Evolutionary conservation across 352 stramenopile species (phyloP), one percentile per base, ranked within the genome.

Genomic region (Aphanomyces astaci): DNA sequence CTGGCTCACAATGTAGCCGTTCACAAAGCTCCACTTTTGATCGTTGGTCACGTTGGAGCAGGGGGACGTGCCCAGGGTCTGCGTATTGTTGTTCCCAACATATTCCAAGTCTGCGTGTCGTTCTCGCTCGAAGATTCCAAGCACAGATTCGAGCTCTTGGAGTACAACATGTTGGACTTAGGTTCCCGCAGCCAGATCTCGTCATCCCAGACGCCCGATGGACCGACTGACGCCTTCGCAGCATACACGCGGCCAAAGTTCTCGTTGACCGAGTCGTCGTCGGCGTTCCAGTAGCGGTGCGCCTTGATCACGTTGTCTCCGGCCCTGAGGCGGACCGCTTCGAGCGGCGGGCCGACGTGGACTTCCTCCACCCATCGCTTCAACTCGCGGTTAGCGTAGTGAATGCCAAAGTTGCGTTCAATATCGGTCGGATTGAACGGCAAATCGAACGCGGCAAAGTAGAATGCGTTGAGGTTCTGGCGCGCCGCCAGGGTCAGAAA

Each of bases 401-500:
- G n/a, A n/a, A n/a, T n/a, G n/a, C 84, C 82, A 32, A 90, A 92
- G 71, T 83, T 66, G 22, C 71, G 72, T 46, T 92, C 84, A 19
- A 92, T 78, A 24, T 76, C 71, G n/a, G 71, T 75, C 24, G 73
- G 72, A 49, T 85, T 15, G 27, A 53, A 90, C 32, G 76, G 59
- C 13, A 79, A 81, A 72, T 92, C 84, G 39, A 89, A 86, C 9
- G 81, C 77, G 27, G 77, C 66, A 57, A 86, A 92, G 76, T 80
- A 92, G 75, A 86, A 92, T 76, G 89, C 89, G 19, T 79, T 64
- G 22, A 89, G 67, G 51, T 77, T 67, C 66, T 80, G 73, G 15
- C 74, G 66, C 17, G 60, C 63, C 22, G 81, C 82, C 72, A 85
- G 71, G 13, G 73, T 72, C 68, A 82, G 84, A 66, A 89, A 90